A percentile compares a stretch with the other conserved stretches of the same genome.
Conservation (phyloP, 345 rosid genomes). For the Eucalyptus curtisii region DNA sequence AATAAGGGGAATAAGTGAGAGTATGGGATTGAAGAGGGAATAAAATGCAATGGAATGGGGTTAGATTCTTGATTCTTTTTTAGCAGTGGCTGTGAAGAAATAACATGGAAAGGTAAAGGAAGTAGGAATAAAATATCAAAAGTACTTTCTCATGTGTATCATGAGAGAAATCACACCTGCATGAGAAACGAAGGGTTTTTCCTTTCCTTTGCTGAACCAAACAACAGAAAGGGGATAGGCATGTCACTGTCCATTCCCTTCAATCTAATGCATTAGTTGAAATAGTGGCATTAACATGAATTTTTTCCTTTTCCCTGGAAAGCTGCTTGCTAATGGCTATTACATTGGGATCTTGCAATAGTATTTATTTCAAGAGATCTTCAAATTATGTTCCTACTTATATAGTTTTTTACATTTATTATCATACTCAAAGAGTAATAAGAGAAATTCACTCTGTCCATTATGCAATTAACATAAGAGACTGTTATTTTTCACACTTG, state of each 20-base stretch:
- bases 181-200: not conserved
- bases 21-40: not conserved
- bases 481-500: not conserved
- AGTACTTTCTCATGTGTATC: not conserved
- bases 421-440: not conserved
- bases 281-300: not conserved
- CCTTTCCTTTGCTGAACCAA: not conserved
- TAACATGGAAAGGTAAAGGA: not conserved
- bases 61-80: no score
- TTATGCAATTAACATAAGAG: not conserved
- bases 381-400: not conserved
- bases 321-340: not conserved
- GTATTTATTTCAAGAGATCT: no score
- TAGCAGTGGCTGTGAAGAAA: not conserved
- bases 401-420: no score
- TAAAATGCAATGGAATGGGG: not conserved
- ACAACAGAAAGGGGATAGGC: not conserved
- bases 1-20: not conserved
- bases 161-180: not conserved
- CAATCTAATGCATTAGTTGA: not conserved
- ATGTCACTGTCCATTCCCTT: not conserved
- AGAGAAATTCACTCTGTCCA: not conserved
- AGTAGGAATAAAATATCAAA: not conserved
- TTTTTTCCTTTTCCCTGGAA: not conserved
- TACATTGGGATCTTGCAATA: not conserved